phyloP scores from a whole-genome alignment of 371 early-diverging fungal genomes.

The Lichtheimia corymbifera region DNA sequence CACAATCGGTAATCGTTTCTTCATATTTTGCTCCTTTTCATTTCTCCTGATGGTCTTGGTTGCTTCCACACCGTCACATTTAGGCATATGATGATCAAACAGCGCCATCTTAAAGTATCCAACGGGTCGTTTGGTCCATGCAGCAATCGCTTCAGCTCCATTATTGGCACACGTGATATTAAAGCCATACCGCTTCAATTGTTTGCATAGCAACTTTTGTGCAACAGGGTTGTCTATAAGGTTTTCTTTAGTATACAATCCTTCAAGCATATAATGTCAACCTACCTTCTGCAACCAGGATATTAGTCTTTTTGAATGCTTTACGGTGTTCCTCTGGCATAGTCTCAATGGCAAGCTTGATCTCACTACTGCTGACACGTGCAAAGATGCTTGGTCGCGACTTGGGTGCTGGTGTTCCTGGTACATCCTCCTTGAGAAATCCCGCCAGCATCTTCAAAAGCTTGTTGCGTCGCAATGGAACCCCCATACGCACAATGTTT shows the following conservation, averaged over 20 bases:
- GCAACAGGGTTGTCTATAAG: conserved; percentile 47
- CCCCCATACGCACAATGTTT: conserved; percentile 44
- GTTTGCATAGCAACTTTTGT: conserved; percentile 41
- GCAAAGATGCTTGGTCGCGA: neutral
- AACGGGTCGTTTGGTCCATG: conserved; percentile 31
- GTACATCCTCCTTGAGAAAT: neutral
- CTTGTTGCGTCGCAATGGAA: conserved; percentile 54
- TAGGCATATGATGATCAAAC: conserved; percentile 55
- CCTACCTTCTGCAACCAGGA: conserved; percentile 50
- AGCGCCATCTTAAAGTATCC: conserved; percentile 40
- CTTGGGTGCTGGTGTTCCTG: neutral
- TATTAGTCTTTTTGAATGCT: conserved; percentile 32
- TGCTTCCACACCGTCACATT: conserved; percentile 52
- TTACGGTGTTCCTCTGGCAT: conserved; percentile 32
- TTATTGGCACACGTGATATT: conserved; percentile 46
- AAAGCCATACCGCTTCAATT: conserved; percentile 41
- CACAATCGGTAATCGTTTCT: conserved; percentile 22
- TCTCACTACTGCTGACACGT: neutral
- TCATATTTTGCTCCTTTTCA: conserved; percentile 23
- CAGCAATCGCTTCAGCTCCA: conserved; percentile 41
- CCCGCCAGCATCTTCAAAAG: conserved; percentile 31
- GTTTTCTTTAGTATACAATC: neutral
- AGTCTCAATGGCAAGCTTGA: neutral
- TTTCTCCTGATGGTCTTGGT: conserved; percentile 37
- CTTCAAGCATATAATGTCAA: neutral